Conservation (phyloP, 2,329 filamentous ascomycete species). For the Furcasterigmium sp. region DNA sequence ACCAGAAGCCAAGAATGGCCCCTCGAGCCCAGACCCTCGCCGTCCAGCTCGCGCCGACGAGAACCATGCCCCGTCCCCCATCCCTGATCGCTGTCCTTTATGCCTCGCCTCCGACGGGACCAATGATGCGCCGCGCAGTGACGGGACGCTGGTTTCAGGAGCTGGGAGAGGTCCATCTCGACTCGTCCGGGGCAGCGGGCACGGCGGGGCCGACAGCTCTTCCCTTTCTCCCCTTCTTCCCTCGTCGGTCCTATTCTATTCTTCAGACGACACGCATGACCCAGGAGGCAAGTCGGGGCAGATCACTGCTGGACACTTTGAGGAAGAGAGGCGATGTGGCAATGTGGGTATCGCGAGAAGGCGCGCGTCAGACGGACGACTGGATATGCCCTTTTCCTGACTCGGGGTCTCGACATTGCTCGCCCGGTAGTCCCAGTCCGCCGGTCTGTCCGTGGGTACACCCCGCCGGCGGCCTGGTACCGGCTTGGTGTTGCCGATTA, state of each 20-base stretch:
- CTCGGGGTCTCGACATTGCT: slow-evolving; percentile 2
- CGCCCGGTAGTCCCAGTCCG: not conserved
- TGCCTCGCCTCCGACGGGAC: not conserved
- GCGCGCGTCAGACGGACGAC: too few species aligned
- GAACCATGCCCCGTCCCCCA: too few species aligned
- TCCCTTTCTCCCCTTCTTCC: too few species aligned
- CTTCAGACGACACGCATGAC: slow-evolving; percentile 1
- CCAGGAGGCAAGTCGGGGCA: slow-evolving; percentile 3
- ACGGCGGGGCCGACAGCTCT: slow-evolving; percentile 9
- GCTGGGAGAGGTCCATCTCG: too few species aligned
- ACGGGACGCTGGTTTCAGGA: slow-evolving; percentile 12
- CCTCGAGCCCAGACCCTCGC: too few species aligned
- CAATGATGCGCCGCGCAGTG: not conserved
- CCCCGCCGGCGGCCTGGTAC: slow-evolving; percentile 6
- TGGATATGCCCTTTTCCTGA: slow-evolving; percentile 6
- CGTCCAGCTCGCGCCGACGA: too few species aligned
- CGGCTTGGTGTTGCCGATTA: not conserved
- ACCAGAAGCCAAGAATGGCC: too few species aligned
- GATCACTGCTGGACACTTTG: too few species aligned
- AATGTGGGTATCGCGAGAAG: slow-evolving; percentile 6
- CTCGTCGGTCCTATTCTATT: too few species aligned
- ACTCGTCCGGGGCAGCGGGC: slow-evolving; percentile 7
- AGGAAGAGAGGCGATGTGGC: slow-evolving; percentile 3
- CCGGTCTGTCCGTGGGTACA: slow-evolving; percentile 7
- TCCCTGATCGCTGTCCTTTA: too few species aligned